Base-by-base conservation (phyloP, 331 rosid species). In the Acacia pycnantha region DNA sequence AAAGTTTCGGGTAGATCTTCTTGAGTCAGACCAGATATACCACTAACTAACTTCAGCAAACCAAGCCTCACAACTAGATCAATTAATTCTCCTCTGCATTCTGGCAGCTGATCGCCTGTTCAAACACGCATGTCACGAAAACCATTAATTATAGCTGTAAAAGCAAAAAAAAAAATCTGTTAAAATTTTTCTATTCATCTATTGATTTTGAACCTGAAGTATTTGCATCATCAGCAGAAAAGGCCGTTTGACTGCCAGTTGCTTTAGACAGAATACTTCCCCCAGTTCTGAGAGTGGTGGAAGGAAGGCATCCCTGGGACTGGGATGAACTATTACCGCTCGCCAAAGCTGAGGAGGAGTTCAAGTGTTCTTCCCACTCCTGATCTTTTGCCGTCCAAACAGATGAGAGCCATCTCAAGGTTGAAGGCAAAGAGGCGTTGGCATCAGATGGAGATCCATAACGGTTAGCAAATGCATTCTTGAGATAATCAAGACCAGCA, bases 401-500 rank as follows among this genome's bases (percentile, higher is more conserved):
- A 73, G 92, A 88, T 31, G 94, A 91, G 69, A 95, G 88, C 99
- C 98, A 95, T 67, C 86, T 93, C 79, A 79, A 37, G 1, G 97
- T 88, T 46, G 82, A 59, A 29, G 95, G 94, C 65, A 95, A 79
- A 77, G 91, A 85, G 44, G 82, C 50, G 43, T 31, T 43, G 64
- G 97, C 97, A 79, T 86, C 92, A 35, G 98, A 87, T 27, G 98
- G 94, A 77, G 88, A 80, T 79, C 98, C 99, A 78, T 91, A 73
- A 73, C 92, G 91, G 78, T 87, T 90, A 70, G 91, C 83, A 84
- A 95, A 95, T 53, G 94, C 91, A 86, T 88, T 93, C 85, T 88
- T 87, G 11, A 95, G 98, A 84, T 95, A 95, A 58, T 95, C 95
- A 78, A 93, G 80, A 83, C 99, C 99, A 76, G 97, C 88, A 74